Conservation (phyloP, 805 yeast species). For the Zygoascus ofunaensis region DNA sequence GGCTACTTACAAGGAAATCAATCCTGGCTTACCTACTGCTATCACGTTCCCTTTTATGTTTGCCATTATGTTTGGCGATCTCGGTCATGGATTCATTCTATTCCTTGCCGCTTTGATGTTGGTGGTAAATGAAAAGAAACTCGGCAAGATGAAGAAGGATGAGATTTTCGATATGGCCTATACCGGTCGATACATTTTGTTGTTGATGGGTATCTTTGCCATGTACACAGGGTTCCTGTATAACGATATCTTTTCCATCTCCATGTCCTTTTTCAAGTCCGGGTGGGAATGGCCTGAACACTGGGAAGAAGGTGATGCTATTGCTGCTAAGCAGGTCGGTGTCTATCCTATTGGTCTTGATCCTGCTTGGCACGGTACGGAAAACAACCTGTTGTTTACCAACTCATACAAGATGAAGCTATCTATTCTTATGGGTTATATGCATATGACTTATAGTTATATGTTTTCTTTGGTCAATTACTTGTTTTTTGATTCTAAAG, state of each 20-base stretch:
- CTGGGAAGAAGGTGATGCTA: slow-evolving; percentile 59
- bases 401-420: slow-evolving; percentile 97
- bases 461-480: slow-evolving; percentile 78
- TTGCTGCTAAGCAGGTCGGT: slow-evolving; percentile 58
- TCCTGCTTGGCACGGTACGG: slow-evolving; percentile 96
- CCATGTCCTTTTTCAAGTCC: slow-evolving; percentile 77
- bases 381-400: slow-evolving; percentile 78
- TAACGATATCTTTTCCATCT: slow-evolving; percentile 86
- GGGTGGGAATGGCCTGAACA: slow-evolving; percentile 92
- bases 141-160: slow-evolving; percentile 65
- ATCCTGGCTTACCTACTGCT: slow-evolving; percentile 90
- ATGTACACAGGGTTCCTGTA: slow-evolving; percentile 91
- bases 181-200: slow-evolving; percentile 80
- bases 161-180: slow-evolving; percentile 97
- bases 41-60: slow-evolving; percentile 97
- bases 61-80: slow-evolving; percentile 98
- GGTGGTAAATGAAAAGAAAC: slow-evolving; percentile 63
- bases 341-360: slow-evolving; percentile 82
- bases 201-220: slow-evolving; percentile 90
- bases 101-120: slow-evolving; percentile 61
- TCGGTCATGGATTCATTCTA: slow-evolving; percentile 89
- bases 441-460: slow-evolving; percentile 88
- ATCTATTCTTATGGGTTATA: slow-evolving; percentile 87
- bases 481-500: slow-evolving; percentile 51
- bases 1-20: slow-evolving; percentile 87